Percentiles rank a stretch among this genome's conserved stretches.
phyloP scores from a whole-genome alignment of 2,329 filamentous ascomycete species.

The Trichothecium sympodiale region DNA sequence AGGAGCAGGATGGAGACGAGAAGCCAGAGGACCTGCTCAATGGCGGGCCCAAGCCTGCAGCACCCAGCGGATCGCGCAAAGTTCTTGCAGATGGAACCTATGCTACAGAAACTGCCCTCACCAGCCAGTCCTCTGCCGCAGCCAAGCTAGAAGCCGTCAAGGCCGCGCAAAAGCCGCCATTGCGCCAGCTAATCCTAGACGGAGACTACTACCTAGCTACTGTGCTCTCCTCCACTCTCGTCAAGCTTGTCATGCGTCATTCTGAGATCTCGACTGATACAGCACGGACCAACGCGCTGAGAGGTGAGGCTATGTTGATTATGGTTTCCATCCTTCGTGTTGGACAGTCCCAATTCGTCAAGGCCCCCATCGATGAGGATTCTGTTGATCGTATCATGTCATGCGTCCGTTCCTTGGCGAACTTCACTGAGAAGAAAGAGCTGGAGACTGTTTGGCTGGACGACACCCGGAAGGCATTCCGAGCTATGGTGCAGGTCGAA shows the following conservation, averaged over 20 bases:
- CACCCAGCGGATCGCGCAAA: conserved; percentile 76
- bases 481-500: conserved; percentile 91
- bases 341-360: conserved; percentile 97
- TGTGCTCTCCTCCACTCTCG: conserved; percentile 89
- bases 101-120: conserved; percentile 90
- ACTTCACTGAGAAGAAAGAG: conserved; percentile 82
- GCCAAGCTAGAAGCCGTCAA: conserved; percentile 94
- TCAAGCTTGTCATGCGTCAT: conserved; percentile 96
- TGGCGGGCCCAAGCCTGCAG: conserved; percentile 63
- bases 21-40: conserved; percentile 60
- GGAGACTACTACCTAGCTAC: conserved; percentile 95
- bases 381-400: conserved; percentile 98
- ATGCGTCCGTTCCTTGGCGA: conserved; percentile 82
- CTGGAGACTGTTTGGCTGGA: conserved; percentile 87
- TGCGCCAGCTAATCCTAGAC: conserved; percentile 89
- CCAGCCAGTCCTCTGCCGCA: conserved; percentile 79
- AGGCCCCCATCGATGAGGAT: conserved; percentile 93
- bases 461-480: conserved; percentile 91
- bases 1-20: conserved; percentile 66
- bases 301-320: conserved; percentile 96
- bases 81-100: conserved; percentile 96
- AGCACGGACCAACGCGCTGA: conserved; percentile 83
- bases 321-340: conserved; percentile 99
- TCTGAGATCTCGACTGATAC: conserved; percentile 80
- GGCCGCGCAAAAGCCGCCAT: conserved; percentile 88